Evolutionary conservation across 2,329 filamentous ascomycete species (phyloP).

Genomic region (Cyphellophora attinorum): DNA sequence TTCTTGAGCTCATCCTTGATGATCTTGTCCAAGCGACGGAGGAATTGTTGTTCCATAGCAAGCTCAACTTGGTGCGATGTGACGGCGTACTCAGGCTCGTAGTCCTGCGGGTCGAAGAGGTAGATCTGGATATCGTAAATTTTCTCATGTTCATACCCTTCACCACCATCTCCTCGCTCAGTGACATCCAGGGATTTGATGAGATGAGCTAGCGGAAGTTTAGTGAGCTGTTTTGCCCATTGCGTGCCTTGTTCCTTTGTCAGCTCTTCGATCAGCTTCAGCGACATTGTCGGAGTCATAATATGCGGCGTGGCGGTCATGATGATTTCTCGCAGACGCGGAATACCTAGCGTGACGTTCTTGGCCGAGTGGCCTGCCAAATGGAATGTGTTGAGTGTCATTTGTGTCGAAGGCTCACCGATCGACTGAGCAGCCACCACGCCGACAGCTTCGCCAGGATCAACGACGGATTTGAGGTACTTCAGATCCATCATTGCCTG

Average conservation of each 20-base stretch:
- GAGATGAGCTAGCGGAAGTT: conserved; percentile 73
- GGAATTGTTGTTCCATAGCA: conserved; percentile 71
- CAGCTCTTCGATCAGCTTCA: conserved; percentile 66
- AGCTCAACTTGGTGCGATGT: conserved; percentile 64
- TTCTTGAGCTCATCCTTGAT: conserved; percentile 72
- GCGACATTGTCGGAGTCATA: conserved; percentile 81
- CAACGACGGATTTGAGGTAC: conserved; percentile 82
- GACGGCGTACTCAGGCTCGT: conserved; percentile 78
- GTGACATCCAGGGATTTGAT: conserved; percentile 71
- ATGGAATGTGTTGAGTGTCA: conserved; percentile 99
- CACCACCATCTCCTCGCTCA: conserved; percentile 67
- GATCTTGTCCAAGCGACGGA: conserved; percentile 60
- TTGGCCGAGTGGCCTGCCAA: conserved; percentile 96
- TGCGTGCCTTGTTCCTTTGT: conserved; percentile 58
- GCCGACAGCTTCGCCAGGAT: conserved; percentile 91
- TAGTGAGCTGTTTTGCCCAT: conserved; percentile 88
- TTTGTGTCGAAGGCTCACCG: conserved; percentile 94
- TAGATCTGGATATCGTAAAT: conserved; percentile 72
- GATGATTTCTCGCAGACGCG: conserved; percentile 89
- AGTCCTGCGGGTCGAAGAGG: conserved; percentile 79
- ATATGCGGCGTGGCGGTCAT: conserved; percentile 93
- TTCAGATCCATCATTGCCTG: conserved; percentile 82
- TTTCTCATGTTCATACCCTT: conserved; percentile 63
- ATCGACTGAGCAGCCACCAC: conserved; percentile 95
- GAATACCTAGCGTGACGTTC: conserved; percentile 98